These are phyloP conservation scores for Colletotrichum sp. DNA, from an alignment of 2,329 filamentous ascomycete genomes.

Conservation along the genomic window DNA sequence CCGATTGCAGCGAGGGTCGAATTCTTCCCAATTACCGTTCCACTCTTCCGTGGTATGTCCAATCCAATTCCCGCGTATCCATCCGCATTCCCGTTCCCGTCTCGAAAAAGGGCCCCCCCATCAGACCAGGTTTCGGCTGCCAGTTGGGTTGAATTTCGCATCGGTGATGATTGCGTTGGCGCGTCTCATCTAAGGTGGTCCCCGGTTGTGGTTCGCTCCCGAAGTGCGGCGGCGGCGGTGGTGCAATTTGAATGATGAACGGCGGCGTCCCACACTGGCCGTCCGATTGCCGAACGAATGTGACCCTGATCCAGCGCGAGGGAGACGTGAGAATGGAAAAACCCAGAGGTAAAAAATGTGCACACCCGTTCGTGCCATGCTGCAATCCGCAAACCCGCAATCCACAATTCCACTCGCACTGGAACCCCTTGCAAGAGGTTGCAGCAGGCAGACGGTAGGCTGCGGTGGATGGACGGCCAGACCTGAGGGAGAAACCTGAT, in stretches of 20 bases:
- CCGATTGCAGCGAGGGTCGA: not conserved
- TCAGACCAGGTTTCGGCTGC: not conserved
- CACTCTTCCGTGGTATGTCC: not conserved
- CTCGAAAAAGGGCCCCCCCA: not conserved
- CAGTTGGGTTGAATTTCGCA: not conserved
- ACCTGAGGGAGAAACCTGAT: not conserved
- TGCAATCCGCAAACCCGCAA: not conserved
- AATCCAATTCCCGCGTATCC: not conserved
- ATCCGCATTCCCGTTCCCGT: not conserved
- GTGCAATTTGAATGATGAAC: not conserved
- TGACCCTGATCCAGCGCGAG: not conserved
- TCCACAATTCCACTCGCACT: not conserved
- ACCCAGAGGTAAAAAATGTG: not conserved
- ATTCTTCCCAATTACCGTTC: not conserved
- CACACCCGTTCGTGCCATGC: not conserved
- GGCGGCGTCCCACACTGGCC: not conserved
- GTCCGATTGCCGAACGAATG: not conserved
- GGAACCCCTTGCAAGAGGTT: not conserved
- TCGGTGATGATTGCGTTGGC: not conserved
- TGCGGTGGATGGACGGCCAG: not conserved
- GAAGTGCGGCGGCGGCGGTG: not conserved
- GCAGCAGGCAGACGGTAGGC: not conserved
- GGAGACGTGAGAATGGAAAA: not conserved
- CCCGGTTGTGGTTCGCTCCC: not conserved
- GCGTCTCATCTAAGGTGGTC: slow-evolving; percentile 3